Evolutionary conservation across 2,329 filamentous ascomycete genomes (phyloP), one percentile per base, ranked within the genome.

Genomic region (Scedosporium apiospermum): DNA sequence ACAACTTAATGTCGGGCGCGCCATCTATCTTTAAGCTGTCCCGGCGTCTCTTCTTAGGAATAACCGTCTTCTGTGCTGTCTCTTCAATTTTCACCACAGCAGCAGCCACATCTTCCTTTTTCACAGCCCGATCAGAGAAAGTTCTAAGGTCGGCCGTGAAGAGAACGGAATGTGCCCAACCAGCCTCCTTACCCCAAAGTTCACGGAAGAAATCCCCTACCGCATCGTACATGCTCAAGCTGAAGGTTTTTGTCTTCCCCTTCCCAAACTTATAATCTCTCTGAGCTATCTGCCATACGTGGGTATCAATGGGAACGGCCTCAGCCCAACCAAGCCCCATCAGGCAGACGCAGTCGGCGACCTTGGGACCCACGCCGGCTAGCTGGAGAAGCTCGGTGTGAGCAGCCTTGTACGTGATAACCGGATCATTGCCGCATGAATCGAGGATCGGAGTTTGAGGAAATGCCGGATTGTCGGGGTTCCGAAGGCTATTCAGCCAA

Each of bases 201-300:
- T 81, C 81, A 62, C 95, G 84, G 69, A 99, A 99, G 69, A 96
- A 89, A 66, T 96, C 90, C 0, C 90, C 95, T 14, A 99, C 86
- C 0, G 91, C 90, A 71, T 95, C 88, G 70, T 99, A 98, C 66
- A 91, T 93, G 49, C 82, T 84, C 71, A 96, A 96, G 14, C 89
- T 97, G 65, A 99, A 81, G 57, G 91, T 93, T 70, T 92, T 93
- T 65, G 75, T 89, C 70, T 93, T 95, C 7, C 85, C 86, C 70
- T 91, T 93, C 6, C 91, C 90, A 69, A 99, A 96, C 64, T 88
- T 92, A 76, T 99, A 99, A 74, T 99, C 95, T 61, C 95, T 83
- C 73, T 96, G 91, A 0, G 95, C 96, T 70, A 99, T 98, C 77
- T 98, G 93, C 93, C 93, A 98, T 12, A 99, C 91, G 75, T 99